A percentile compares a stretch with the other conserved stretches of the same genome.
phyloP scores from a whole-genome alignment of 345 rosid genomes.

The Acer saccharum region DNA sequence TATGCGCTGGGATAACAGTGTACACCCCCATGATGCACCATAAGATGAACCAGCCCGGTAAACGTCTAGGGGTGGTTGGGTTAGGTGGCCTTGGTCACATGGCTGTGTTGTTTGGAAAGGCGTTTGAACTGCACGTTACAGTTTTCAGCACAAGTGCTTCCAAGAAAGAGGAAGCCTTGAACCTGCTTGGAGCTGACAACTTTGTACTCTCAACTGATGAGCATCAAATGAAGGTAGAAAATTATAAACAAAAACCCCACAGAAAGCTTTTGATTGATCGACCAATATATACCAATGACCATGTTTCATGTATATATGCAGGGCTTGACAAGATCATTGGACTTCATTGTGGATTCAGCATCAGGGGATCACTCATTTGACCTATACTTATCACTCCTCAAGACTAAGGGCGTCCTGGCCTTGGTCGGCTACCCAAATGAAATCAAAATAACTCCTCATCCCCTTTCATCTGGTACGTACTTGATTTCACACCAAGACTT shows the following conservation, averaged over 20 bases:
- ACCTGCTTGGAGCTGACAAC: conserved; percentile 36
- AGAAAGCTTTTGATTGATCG: no score
- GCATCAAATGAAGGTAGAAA: conserved; percentile 29
- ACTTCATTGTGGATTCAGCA: conserved; percentile 37
- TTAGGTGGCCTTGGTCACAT: conserved; percentile 56
- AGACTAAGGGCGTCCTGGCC: conserved; percentile 19
- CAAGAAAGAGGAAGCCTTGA: conserved; percentile 47
- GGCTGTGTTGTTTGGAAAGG: conserved; percentile 51
- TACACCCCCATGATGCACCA: conserved; percentile 44
- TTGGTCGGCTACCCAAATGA: conserved; percentile 40
- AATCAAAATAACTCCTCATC: conserved; percentile 35
- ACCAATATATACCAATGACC: no score
- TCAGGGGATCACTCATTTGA: conserved; percentile 43
- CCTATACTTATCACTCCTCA: conserved; percentile 35
- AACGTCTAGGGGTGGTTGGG: conserved; percentile 45
- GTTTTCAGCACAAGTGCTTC: conserved; percentile 41
- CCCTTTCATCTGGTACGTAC: conserved; percentile 2
- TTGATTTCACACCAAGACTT: no score
- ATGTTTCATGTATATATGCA: neutral
- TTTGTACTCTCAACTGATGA: conserved; percentile 41
- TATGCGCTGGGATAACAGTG: conserved; percentile 47
- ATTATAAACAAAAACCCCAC: neutral
- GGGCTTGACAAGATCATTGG: conserved; percentile 30
- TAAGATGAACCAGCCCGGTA: conserved; percentile 48
- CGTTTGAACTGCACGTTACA: conserved; percentile 44